Evolutionary conservation across 2,329 filamentous ascomycete species (phyloP), one percentile per base, ranked within the genome.

Genomic region (Dactylellina drechsleri): DNA sequence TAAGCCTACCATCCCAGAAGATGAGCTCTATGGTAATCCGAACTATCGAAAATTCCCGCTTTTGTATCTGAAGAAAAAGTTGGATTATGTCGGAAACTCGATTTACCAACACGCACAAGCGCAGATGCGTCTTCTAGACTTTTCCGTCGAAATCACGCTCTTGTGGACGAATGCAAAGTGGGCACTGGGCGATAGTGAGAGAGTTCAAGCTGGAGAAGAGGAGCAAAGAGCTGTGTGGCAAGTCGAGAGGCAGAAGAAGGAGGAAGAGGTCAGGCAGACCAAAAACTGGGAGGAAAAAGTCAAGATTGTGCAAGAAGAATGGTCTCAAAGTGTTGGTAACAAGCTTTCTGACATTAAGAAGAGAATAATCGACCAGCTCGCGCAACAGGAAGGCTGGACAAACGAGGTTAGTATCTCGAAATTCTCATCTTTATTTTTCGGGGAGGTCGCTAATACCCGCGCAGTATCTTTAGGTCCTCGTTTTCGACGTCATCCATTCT

Each of bases 81-180:
- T 99, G 7, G 87, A 90, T 4, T 94, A 98, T 79, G 91, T 93
- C 0, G 92, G 96, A 81, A 96, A 95, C 83, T 93, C 91, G 79
- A 94, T 92, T 7, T 96, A 97, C 80, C 95, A 98, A 81, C 72
- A 76, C 16, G 66, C 72, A 2, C 72, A 76, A 40, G 72, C 72
- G 12, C 72, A 76, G 28, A 76, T 76, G 72, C 45, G 72, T 15
- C 60, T 76, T 20, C 54, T 76, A 53, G 66, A 71, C 47, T 75
- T 76, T 40, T 76, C 72, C 8, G 66, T 76, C 2, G 72, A 76
- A 12, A 76, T 76, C 43, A 76, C 72, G 2, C 65, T 76, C 7
- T 47, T 76, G 8, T 76, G 72, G 72, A 76, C 65, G 5, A 76
- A 76, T 41, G 40, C 65, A 13, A 76, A 76, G 47, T 76, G 72